phyloP scores from a whole-genome alignment of 345 rosid species.

The Populus deltoides region DNA sequence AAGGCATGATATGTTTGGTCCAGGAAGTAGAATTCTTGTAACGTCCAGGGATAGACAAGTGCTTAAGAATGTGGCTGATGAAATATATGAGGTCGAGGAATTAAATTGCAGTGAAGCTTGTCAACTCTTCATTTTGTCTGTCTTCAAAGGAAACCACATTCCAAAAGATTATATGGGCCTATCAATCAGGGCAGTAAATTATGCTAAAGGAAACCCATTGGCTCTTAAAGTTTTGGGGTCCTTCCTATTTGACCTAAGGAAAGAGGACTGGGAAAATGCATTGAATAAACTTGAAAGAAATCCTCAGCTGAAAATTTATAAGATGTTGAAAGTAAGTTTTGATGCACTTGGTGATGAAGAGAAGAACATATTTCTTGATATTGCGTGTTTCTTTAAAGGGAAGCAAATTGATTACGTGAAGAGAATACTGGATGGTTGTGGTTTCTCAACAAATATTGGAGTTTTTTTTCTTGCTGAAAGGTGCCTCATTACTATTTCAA shows the following conservation, averaged over 20 bases:
- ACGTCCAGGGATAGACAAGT: slow-evolving; percentile 14
- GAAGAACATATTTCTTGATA: no score
- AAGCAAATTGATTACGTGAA: no score
- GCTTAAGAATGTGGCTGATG: slow-evolving; percentile 1
- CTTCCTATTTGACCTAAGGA: not conserved
- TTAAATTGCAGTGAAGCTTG: not conserved
- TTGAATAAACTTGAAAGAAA: not conserved
- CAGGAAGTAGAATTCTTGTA: slow-evolving; percentile 10
- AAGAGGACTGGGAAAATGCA: slow-evolving; percentile 1
- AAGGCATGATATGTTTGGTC: not conserved
- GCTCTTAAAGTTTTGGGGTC: slow-evolving; percentile 22
- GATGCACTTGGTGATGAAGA: no score
- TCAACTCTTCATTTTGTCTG: slow-evolving; percentile 3
- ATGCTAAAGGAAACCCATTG: slow-evolving; percentile 17
- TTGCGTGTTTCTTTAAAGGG: no score
- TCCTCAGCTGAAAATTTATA: not conserved
- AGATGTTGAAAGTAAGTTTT: no score
- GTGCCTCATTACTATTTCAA: not conserved
- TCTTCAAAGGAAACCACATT: slow-evolving; percentile 1
- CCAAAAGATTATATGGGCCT: not conserved
- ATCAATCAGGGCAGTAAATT: not conserved
- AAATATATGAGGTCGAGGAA: not conserved
- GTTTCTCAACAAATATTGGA: not conserved
- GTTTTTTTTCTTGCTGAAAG: not conserved
- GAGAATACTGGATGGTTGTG: slow-evolving; percentile 3